Percentiles rank a stretch among this genome's conserved stretches.
Evolutionary conservation across 208 protist species (phyloP).

Genomic region (Herpetomonas tarakana): DNA sequence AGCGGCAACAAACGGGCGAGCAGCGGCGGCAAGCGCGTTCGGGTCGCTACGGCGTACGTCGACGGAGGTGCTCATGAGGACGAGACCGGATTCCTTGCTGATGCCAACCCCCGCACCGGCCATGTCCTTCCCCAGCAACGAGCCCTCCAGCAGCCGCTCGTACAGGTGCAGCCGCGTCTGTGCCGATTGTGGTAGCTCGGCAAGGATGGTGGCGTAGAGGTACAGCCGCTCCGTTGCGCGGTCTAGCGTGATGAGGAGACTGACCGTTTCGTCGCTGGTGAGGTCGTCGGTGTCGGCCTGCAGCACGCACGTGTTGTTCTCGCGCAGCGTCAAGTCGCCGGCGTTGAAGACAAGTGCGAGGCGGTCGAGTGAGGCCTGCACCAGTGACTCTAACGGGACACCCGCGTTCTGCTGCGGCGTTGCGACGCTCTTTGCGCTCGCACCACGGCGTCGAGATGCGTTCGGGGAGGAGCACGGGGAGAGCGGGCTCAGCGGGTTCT

Average conservation of each 20-base stretch:
- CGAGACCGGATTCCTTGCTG: slow-evolving; percentile 49
- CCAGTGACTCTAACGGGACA: slow-evolving; percentile 20
- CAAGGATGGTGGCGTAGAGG: slow-evolving; percentile 74
- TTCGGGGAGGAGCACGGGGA: slow-evolving; percentile 2
- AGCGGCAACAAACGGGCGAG: slow-evolving; percentile 42
- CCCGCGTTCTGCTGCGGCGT: neutral
- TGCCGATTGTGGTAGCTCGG: slow-evolving; percentile 36
- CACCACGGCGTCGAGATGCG: slow-evolving; percentile 1
- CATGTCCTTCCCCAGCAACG: slow-evolving; percentile 76
- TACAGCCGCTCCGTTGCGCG: slow-evolving; percentile 55
- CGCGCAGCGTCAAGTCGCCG: slow-evolving; percentile 38
- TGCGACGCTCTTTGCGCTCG: neutral
- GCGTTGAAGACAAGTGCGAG: slow-evolving; percentile 28
- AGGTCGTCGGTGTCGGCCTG: slow-evolving; percentile 21
- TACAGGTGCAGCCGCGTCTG: slow-evolving; percentile 46
- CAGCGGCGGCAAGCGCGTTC: slow-evolving; percentile 36
- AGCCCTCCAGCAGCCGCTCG: slow-evolving; percentile 66
- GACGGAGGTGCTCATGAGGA: slow-evolving; percentile 70
- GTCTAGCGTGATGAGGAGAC: slow-evolving; percentile 76
- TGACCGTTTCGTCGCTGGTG: slow-evolving; percentile 10
- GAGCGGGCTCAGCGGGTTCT: slow-evolving; percentile 13
- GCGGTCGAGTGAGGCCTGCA: slow-evolving; percentile 13
- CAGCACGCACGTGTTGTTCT: slow-evolving; percentile 67
- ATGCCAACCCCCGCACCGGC: slow-evolving; percentile 73
- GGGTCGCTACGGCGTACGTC: slow-evolving; percentile 52